phyloP scores from a whole-genome alignment of 2,329 filamentous ascomycete species.

The Graphiopsis chlorocephala region DNA sequence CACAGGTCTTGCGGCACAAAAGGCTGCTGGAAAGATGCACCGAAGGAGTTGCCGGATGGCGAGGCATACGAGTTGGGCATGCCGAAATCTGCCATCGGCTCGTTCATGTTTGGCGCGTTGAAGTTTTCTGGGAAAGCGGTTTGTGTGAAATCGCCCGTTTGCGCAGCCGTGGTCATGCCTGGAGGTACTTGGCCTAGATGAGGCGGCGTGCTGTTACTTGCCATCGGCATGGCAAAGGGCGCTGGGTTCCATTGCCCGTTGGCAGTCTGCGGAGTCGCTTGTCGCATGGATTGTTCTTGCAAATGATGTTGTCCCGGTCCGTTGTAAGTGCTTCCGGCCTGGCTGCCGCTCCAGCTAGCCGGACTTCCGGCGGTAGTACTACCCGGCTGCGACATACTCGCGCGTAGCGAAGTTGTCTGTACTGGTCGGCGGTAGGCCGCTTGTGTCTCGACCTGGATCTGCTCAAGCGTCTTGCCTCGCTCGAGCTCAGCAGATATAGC shows the following conservation, averaged over 20 bases:
- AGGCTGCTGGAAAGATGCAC: slow-evolving; percentile 68
- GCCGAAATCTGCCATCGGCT: slow-evolving; percentile 18
- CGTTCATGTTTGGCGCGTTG: slow-evolving; percentile 16
- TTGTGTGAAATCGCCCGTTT: background rate
- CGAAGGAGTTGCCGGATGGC: slow-evolving; percentile 2
- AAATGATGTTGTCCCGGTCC: slow-evolving; percentile 12
- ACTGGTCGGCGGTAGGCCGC: slow-evolving; percentile 33
- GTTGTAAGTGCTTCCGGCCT: background rate
- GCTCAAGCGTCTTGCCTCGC: slow-evolving; percentile 34
- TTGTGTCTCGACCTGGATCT: slow-evolving; percentile 37
- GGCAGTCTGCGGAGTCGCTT: slow-evolving; percentile 5
- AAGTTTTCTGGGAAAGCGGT: background rate
- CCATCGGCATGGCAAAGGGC: slow-evolving; percentile 8
- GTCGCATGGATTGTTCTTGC: slow-evolving; percentile 1
- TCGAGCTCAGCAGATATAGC: slow-evolving; percentile 27
- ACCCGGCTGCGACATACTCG: slow-evolving; percentile 26
- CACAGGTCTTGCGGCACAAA: slow-evolving; percentile 91
- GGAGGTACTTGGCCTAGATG: background rate
- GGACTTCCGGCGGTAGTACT: slow-evolving; percentile 28
- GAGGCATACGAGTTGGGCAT: slow-evolving; percentile 14
- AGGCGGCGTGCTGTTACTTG: background rate
- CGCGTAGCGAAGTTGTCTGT: slow-evolving; percentile 32
- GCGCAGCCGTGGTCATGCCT: background rate
- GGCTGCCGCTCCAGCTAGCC: slow-evolving; percentile 28
- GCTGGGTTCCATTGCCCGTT: slow-evolving; percentile 17